These are phyloP conservation scores for Pseudocercospora eumusae DNA, from an alignment of 2,329 filamentous ascomycete genomes.

Conservation along the genomic window DNA sequence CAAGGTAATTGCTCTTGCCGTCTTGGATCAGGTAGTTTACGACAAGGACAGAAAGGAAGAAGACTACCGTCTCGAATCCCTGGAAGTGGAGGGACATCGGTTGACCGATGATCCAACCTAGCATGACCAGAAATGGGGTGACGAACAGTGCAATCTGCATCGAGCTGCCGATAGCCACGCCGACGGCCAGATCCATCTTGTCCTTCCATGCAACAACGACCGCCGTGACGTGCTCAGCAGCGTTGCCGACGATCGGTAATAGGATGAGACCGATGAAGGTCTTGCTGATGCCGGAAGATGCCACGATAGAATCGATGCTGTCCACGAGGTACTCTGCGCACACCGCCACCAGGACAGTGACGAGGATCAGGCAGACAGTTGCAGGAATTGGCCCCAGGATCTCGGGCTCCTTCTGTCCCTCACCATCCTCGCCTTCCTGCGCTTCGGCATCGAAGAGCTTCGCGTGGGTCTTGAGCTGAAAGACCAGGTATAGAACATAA, in stretches of 20 bases:
- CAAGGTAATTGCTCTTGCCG: conserved; percentile 82
- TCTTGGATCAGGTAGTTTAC: conserved; percentile 87
- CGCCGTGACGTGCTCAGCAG: conserved; percentile 59
- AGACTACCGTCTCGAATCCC: conserved; percentile 81
- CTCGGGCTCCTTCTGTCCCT: conserved; percentile 42
- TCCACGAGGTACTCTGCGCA: conserved; percentile 58
- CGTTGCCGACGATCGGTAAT: conserved; percentile 60
- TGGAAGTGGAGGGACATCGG: conserved; percentile 76
- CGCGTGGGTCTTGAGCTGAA: conserved; percentile 56
- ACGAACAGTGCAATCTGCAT: conserved; percentile 61
- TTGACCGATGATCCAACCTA: conserved; percentile 57
- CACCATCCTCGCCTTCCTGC: conserved; percentile 37
- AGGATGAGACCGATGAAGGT: conserved; percentile 60
- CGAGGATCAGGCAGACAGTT: conserved; percentile 49
- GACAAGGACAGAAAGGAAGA: conserved; percentile 81
- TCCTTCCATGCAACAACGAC: conserved; percentile 58
- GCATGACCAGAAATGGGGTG: conserved; percentile 58
- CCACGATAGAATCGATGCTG: conserved; percentile 57
- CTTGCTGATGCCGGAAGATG: conserved; percentile 54
- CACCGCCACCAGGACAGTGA: conserved; percentile 53
- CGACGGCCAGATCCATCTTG: conserved; percentile 60
- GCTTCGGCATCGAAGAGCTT: conserved; percentile 49
- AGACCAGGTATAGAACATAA: conserved; percentile 57
- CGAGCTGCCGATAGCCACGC: conserved; percentile 56
- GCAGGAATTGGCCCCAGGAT: conserved; percentile 51